Base-by-base conservation (phyloP, 164 flowering plant genomes). In the Chloranthus sessilifolius region DNA sequence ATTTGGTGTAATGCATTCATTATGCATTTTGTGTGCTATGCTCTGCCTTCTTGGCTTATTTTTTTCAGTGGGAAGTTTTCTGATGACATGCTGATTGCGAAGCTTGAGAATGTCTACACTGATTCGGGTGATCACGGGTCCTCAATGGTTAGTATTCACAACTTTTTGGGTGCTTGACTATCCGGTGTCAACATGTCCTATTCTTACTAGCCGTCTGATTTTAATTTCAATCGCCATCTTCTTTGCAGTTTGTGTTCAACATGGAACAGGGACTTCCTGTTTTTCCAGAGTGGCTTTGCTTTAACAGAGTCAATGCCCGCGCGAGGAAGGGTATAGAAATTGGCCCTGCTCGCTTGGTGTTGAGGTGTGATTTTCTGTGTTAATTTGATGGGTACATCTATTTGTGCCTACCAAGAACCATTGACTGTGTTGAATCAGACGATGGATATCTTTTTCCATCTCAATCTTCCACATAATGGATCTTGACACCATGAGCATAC, bases 241-340 rank as follows among this genome's bases (percentile, higher is more conserved):
- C 43, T 58, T 53, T 62, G 68, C 85, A 94, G 99, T 77, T 82
- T 67, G 95, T 74, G 7, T 65, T 86, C 55, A 82, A 65, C 63
- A 68, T 86, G 89, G 99, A 94, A 66, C 99, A 94, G 68, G 99
- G 96, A 38, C 74, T 94, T 71, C 99, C 99, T 54, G 67, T 87
- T 53, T 65, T 74, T 59, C 82, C 95, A n/a, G 97, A 94, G 55
- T 89, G 97, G 99, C 54, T 92, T 52, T 73, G 64, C 69, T 92
- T 92, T 47, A 86, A 75, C 55, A 72, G 99, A 67, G 82, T 88
- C 10, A 88, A 78, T 75, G 82, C 82, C 23, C 96, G 95, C 63
- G 88, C 82, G 5, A 79, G 95, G 67, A 85, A 67, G 54, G 86
- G 85, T 38, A 43, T 81, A 8, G 83, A 75, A 53, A 36, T 86